Conservation (phyloP, 805 yeast genomes). For the Myxozyma sirexii region DNA sequence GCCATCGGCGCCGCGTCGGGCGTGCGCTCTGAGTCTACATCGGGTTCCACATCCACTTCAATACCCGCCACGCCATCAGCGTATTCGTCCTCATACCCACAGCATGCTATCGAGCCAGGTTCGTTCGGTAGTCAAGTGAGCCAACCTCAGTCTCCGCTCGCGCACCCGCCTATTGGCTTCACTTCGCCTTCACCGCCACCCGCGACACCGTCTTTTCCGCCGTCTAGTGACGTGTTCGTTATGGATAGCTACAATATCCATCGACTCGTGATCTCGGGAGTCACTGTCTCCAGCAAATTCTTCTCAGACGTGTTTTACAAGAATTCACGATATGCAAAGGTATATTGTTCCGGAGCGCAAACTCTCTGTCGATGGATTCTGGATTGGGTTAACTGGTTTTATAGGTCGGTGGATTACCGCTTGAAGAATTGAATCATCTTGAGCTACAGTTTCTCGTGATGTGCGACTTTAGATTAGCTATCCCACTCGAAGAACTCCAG, state of each 20-base stretch:
- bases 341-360: neutral
- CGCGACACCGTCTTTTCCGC: neutral
- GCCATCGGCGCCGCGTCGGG: neutral
- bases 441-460: conserved; percentile 86
- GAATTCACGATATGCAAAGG: conserved; percentile 87
- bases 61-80: conserved; percentile 8
- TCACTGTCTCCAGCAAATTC: conserved; percentile 93
- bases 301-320: conserved; percentile 94
- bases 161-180: conserved; percentile 7
- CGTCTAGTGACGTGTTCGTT: conserved; percentile 58
- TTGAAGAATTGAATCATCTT: conserved; percentile 88
- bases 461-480: conserved; percentile 83
- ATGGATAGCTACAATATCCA: conserved; percentile 97
- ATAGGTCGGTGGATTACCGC: conserved; percentile 80
- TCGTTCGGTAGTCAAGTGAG: conserved; percentile 8
- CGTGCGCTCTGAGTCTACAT: neutral
- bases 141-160: conserved; percentile 23
- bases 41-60: neutral
- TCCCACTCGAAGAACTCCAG: conserved; percentile 87
- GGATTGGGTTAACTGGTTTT: neutral
- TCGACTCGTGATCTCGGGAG: conserved; percentile 88
- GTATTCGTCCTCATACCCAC: conserved; percentile 4
- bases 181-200: conserved; percentile 49
- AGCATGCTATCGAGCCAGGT: conserved; percentile 12
- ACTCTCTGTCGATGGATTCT: neutral